Conservation (phyloP, 2,329 filamentous ascomycete genomes). For the Cercospora citrullina region DNA sequence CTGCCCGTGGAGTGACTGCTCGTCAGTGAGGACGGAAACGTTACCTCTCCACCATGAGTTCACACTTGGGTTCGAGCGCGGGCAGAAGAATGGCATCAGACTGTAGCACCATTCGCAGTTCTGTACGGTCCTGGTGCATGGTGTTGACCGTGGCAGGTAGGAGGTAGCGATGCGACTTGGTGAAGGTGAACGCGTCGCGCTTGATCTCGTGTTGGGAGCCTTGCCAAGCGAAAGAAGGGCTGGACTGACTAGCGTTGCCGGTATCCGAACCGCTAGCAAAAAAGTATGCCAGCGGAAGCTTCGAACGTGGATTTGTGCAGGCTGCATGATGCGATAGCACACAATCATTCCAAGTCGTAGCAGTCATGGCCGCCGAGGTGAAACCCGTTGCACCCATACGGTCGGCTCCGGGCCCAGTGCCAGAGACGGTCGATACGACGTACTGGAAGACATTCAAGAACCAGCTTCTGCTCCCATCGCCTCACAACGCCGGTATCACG, state of each 20-base stretch:
- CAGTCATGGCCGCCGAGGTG: constrained; percentile 79
- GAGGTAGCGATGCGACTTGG: too few relatives aligned
- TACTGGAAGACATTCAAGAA: constrained; percentile 98
- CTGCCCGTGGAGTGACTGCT: too few relatives aligned
- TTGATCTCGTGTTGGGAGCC: too few relatives aligned
- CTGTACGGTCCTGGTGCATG: too few relatives aligned
- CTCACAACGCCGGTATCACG: constrained; percentile 84
- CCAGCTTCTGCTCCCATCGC: constrained; percentile 83
- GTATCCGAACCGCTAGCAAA: constrained; percentile 5
- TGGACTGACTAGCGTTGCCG: not conserved
- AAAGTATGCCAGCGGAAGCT: constrained; percentile 10
- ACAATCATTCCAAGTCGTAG: not conserved
- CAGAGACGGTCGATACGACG: constrained; percentile 84
- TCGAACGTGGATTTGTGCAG: not conserved
- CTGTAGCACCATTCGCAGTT: too few relatives aligned
- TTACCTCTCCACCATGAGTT: too few relatives aligned
- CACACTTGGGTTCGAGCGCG: too few relatives aligned
- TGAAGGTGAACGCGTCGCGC: too few relatives aligned
- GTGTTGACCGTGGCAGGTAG: too few relatives aligned
- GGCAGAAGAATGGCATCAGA: too few relatives aligned
- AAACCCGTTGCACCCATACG: constrained; percentile 77
- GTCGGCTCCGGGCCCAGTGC: constrained; percentile 77
- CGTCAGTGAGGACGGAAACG: too few relatives aligned
- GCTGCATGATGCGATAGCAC: constrained; percentile 7
- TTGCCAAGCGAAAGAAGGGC: not conserved